Conservation (phyloP, 192 early-diverging fungal genomes). For the Backusella morwellensis region DNA sequence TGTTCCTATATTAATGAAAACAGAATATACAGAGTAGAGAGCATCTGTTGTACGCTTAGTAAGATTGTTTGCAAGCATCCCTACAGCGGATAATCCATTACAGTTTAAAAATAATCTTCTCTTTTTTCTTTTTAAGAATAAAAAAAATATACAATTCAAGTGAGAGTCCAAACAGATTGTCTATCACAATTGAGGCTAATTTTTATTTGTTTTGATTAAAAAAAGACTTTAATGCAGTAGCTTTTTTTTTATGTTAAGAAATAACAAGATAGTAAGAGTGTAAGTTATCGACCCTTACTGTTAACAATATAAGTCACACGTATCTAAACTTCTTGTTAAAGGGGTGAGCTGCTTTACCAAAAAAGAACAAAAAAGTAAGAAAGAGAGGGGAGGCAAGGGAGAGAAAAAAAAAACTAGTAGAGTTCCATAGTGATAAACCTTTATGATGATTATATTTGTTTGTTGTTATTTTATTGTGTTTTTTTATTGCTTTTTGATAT, state of each 20-base stretch:
- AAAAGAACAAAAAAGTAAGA: background rate
- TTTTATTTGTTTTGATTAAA: slow-evolving; percentile 3
- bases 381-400: background rate
- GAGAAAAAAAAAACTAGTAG: background rate
- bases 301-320: background rate
- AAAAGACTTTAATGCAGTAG: background rate
- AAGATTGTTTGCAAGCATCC: background rate
- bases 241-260: background rate
- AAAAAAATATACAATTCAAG: background rate
- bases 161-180: background rate
- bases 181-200: background rate
- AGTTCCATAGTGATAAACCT: background rate
- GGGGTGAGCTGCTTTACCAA: background rate
- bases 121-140: background rate
- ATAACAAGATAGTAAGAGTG: background rate
- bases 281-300: background rate
- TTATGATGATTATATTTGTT: background rate
- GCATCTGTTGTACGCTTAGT: background rate
- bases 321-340: slow-evolving; percentile 7
- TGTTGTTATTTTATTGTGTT: background rate
- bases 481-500: background rate
- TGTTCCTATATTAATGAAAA: background rate
- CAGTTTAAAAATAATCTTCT: background rate
- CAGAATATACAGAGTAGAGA: background rate
- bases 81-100: background rate